Evolutionary conservation across 108 stramenopile genomes (phyloP).

Genomic region (Aurantiochytrium sp.): DNA sequence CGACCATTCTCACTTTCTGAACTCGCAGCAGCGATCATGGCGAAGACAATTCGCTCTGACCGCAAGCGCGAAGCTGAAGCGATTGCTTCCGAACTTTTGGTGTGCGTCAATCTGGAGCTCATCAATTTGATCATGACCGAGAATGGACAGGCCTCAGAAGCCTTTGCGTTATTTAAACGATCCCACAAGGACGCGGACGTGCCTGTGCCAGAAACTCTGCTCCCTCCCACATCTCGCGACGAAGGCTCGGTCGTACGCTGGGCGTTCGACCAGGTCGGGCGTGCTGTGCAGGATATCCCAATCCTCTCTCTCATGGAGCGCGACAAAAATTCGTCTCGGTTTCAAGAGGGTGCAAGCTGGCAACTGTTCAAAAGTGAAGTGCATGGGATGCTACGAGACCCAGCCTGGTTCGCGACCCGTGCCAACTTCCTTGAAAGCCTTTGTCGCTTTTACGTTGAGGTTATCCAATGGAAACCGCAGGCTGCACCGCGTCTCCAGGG

Average conservation of each 20-base stretch:
- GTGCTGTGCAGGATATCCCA: neutral
- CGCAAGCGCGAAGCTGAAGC: neutral
- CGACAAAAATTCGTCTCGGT: neutral
- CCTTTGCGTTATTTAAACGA: neutral
- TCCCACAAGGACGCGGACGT: neutral
- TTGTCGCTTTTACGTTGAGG: neutral
- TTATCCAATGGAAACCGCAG: neutral
- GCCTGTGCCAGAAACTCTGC: neutral
- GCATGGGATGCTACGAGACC: neutral
- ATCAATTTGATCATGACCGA: neutral
- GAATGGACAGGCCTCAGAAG: neutral
- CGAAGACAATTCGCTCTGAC: neutral
- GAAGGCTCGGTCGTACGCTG: neutral
- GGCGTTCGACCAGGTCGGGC: constrained; percentile 4
- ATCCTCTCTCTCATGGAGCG: neutral
- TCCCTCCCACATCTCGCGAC: neutral
- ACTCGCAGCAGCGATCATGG: neutral
- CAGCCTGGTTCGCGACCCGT: neutral
- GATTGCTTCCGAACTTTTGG: neutral
- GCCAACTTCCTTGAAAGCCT: neutral
- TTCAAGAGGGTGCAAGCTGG: neutral
- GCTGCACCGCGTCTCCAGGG: neutral
- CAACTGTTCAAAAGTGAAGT: neutral
- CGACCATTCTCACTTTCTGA: neutral
- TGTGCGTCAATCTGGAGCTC: neutral